phyloP scores from a whole-genome alignment of 352 stramenopile genomes.

The Pythium monospermum region DNA sequence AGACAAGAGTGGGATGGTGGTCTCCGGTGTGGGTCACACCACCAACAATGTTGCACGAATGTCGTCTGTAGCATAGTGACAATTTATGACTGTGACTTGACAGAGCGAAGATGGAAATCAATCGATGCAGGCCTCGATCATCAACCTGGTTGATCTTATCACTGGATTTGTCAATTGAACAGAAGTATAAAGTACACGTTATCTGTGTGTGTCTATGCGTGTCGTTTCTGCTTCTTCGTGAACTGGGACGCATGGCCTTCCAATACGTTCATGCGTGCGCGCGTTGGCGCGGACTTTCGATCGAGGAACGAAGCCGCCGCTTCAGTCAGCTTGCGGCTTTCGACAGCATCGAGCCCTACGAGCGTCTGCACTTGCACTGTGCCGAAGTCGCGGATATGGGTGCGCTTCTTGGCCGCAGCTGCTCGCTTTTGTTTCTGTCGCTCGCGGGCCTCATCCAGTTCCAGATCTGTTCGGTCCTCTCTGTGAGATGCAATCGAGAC shows the following conservation, averaged over 20 bases:
- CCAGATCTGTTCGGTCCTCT: conserved; percentile 46
- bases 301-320: conserved; percentile 50
- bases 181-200: no score
- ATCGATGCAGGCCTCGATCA: no score
- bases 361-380: conserved; percentile 72
- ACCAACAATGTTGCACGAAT: no score
- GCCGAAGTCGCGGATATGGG: conserved; percentile 69
- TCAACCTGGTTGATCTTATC: no score
- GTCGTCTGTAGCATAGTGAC: no score
- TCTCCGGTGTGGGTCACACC: no score
- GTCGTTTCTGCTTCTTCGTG: conserved; percentile 64
- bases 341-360: conserved; percentile 32
- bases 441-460: conserved; percentile 28
- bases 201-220: conserved; percentile 15
- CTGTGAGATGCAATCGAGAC: conserved; percentile 20
- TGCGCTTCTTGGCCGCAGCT: conserved; percentile 31
- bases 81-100: no score
- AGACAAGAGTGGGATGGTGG: no score
- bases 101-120: no score
- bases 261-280: conserved; percentile 58
- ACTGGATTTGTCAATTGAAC: no score
- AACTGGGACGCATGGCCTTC: conserved; percentile 66
- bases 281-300: conserved; percentile 42
- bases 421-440: conserved; percentile 18
- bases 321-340: conserved; percentile 38